phyloP scores from a whole-genome alignment of 768 basidiomycete genomes.

The Sarcodon aspratus region DNA sequence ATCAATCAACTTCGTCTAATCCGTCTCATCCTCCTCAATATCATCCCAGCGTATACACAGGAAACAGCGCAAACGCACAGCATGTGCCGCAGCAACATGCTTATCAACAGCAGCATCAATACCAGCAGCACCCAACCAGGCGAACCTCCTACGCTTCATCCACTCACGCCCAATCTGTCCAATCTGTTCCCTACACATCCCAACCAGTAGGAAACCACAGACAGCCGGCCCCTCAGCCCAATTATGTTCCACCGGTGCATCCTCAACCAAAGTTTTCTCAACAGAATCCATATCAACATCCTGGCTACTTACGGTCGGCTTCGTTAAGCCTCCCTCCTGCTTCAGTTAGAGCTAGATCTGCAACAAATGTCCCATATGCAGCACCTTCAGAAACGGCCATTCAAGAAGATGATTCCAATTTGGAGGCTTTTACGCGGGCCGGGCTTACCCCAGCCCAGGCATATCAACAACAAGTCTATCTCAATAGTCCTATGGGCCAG shows the following conservation, averaged over 20 bases:
- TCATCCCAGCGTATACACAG: constrained; percentile 8
- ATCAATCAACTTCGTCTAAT: constrained; percentile 20
- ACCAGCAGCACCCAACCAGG: constrained; percentile 30
- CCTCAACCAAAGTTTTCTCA: constrained; percentile 13
- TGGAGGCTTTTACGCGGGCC: constrained; percentile 31
- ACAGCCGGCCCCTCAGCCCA: constrained; percentile 24
- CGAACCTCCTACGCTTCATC: constrained; percentile 32
- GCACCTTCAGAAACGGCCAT: constrained; percentile 37
- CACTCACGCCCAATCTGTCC: constrained; percentile 20
- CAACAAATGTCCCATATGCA: constrained; percentile 32
- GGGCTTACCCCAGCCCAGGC: constrained; percentile 70
- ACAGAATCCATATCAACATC: constrained; percentile 18
- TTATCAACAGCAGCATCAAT: constrained; percentile 26
- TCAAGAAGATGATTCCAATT: constrained; percentile 23
- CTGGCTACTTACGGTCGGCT: constrained; percentile 12
- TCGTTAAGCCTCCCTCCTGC: constrained; percentile 29
- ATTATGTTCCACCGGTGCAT: constrained; percentile 12
- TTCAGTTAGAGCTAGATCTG: constrained; percentile 37
- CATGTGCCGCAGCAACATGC: constrained; percentile 18
- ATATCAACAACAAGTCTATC: constrained; percentile 68
- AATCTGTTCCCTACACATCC: constrained; percentile 10
- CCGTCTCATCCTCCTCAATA: constrained; percentile 10
- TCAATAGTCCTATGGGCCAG: constrained; percentile 27
- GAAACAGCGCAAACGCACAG: constrained; percentile 2
- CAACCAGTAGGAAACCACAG: constrained; percentile 18